Evolutionary conservation across 1,284 basidiomycete genomes (phyloP).

Genomic region (Tremellales sp.): DNA sequence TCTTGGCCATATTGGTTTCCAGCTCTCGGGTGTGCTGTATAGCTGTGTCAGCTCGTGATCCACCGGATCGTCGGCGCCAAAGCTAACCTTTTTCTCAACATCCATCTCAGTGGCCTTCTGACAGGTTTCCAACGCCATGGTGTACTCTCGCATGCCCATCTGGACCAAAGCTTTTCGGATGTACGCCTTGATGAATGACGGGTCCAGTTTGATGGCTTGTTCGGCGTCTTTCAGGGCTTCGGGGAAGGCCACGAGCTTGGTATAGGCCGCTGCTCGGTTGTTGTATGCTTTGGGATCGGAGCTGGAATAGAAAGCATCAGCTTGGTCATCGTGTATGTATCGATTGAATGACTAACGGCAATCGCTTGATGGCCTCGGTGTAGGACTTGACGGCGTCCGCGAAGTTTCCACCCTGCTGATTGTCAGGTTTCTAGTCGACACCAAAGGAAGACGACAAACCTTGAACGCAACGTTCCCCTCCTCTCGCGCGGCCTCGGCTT

Average conservation of each 20-base stretch:
- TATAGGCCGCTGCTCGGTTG: conserved; percentile 95
- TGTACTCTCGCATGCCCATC: conserved; percentile 86
- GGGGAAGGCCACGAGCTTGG: conserved; percentile 87
- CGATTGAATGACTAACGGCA: conserved; percentile 55
- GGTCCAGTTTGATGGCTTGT: conserved; percentile 87
- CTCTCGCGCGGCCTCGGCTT: conserved; percentile 79
- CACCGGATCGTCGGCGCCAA: neutral
- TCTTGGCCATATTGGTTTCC: conserved; percentile 69
- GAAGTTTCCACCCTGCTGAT: conserved; percentile 65
- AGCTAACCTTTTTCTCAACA: conserved; percentile 59
- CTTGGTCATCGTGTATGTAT: neutral
- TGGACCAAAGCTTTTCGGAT: conserved; percentile 89
- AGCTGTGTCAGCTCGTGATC: neutral
- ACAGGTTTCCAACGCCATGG: conserved; percentile 74
- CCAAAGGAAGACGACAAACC: conserved; percentile 28
- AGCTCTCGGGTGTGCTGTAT: conserved; percentile 69
- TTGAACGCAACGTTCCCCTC: conserved; percentile 93
- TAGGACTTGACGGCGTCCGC: conserved; percentile 90
- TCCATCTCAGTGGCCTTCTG: conserved; percentile 72
- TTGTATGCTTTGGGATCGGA: conserved; percentile 88
- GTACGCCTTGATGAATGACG: conserved; percentile 89
- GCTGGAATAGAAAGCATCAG: conserved; percentile 9
- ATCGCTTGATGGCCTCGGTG: conserved; percentile 93
- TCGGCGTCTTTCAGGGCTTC: conserved; percentile 96
- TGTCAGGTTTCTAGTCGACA: neutral